Evolutionary conservation across 371 early-diverging fungal species (phyloP), one percentile per base, ranked within the genome.

Genomic region (Mortierella sp.): DNA sequence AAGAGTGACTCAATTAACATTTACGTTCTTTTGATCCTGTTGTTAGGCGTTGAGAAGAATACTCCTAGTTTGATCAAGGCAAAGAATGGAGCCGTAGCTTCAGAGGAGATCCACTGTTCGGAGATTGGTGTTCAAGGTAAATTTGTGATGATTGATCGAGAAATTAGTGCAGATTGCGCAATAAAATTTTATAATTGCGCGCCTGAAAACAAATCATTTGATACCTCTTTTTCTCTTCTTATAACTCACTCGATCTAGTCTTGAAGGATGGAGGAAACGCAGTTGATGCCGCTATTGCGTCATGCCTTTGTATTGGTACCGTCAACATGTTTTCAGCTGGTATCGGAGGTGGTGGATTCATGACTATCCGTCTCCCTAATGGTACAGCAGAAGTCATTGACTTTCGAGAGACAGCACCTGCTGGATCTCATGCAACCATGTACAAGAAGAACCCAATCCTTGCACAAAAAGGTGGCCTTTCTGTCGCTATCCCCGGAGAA

Each of bases 301-400:
- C 98, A 29, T 88, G 96, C 3, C 79, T 99, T 19, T 98, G 97
- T 78, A 90, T 98, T 59, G 99, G 99, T 47, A 92, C 95, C 15
- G 93, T 98, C 54, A 94, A 99, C 83, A 91, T 89, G 37, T 98
- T 97, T 89, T 93, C 96, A 17, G 92, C 96, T 26, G 99, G 99
- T 58, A 95, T 96, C 43, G 97, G 98, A 31, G 97, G 96, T 8
- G 99, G 99, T 45, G 99, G 99, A 6, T 99, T 99, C 84, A 93
- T 98, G 93, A 85, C 98, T 10, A 86, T 98, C 19, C 92, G 96
- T 29, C 69, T 86, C 9, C 83, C 89, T 29, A 85, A 89, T 71
- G 86, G 89, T 23, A 85, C 89, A 32, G 73, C 69, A 7, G 90
- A 89, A 49, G 84, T 88, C 12, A 88, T 94, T 64, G 94, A 94